phyloP scores from a whole-genome alignment of 2,329 filamentous ascomycete genomes.

The Fusarium bulbicola region DNA sequence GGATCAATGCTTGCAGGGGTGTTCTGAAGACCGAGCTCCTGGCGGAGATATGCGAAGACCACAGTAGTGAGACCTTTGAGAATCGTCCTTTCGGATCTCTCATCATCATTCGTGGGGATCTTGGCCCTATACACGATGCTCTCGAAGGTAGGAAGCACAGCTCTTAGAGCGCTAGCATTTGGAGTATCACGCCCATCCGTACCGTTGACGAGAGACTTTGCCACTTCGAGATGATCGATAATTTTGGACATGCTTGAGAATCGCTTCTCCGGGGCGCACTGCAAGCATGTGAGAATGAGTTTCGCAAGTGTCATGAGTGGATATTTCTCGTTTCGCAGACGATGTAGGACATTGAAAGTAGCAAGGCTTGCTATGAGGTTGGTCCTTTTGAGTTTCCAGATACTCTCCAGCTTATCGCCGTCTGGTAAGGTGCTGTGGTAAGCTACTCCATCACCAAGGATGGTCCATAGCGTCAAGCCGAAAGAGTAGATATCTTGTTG shows the following conservation, averaged over 20 bases:
- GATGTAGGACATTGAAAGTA: background rate
- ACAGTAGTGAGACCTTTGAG: background rate
- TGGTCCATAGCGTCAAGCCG: background rate
- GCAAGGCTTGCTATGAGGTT: background rate
- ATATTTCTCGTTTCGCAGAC: background rate
- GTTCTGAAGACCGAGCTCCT: background rate
- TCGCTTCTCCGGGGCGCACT: background rate
- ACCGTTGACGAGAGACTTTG: background rate
- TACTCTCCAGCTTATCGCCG: background rate
- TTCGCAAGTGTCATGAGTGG: background rate
- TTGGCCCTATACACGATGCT: background rate
- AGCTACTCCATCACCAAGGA: background rate
- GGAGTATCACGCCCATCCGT: background rate
- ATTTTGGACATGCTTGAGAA: background rate
- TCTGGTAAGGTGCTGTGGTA: background rate
- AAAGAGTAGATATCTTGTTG: conserved; percentile 1
- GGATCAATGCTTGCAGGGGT: background rate
- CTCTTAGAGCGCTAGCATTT: background rate
- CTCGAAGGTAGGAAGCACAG: background rate
- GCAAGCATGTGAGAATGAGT: background rate
- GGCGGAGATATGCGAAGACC: background rate
- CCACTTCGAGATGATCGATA: background rate
- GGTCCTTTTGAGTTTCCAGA: background rate
- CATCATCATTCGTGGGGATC: background rate
- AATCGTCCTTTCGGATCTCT: background rate